Percentiles rank a stretch among this genome's conserved stretches.
These are phyloP conservation scores for Remersonia thermophila DNA, from an alignment of 2,329 filamentous ascomycete species.

Conservation along the genomic window DNA sequence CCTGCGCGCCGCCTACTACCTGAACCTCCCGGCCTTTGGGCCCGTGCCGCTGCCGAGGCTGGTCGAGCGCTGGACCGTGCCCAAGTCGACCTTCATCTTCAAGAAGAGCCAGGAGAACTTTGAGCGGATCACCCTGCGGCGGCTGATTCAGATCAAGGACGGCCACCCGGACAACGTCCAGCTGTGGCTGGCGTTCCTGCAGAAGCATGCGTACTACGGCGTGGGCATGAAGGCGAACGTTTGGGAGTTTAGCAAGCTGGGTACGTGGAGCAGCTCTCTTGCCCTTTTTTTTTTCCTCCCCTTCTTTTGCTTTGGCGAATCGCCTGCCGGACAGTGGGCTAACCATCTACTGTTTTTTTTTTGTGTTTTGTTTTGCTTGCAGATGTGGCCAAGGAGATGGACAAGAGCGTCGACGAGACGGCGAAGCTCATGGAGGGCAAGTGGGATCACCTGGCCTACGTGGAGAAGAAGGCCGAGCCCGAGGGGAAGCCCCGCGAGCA, in stretches of 20 bases:
- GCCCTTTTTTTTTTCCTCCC: background rate
- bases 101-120: slow-evolving; percentile 99
- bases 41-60: slow-evolving; percentile 78
- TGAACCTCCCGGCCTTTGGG: slow-evolving; percentile 73
- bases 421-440: slow-evolving; percentile 33
- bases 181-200: slow-evolving; percentile 82
- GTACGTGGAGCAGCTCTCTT: slow-evolving; percentile 38
- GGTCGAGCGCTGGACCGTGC: slow-evolving; percentile 89
- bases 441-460: slow-evolving; percentile 44
- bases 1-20: slow-evolving; percentile 85
- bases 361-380: background rate
- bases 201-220: slow-evolving; percentile 89
- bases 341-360: too few species aligned
- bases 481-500: slow-evolving; percentile 38
- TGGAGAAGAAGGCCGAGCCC: slow-evolving; percentile 36
- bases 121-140: slow-evolving; percentile 73
- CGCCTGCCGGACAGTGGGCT: background rate
- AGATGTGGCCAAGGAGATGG: slow-evolving; percentile 43
- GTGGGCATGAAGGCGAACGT: slow-evolving; percentile 98
- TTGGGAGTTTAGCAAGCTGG: slow-evolving; percentile 70
- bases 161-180: slow-evolving; percentile 81
- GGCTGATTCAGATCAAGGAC: slow-evolving; percentile 86
- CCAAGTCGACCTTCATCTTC: slow-evolving; percentile 77
- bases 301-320: slow-evolving; percentile 2
- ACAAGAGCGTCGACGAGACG: slow-evolving; percentile 32